Percentiles rank a stretch among this genome's conserved stretches.
Conservation (phyloP, 352 stramenopile species). For the Globisporangium radiosum region DNA sequence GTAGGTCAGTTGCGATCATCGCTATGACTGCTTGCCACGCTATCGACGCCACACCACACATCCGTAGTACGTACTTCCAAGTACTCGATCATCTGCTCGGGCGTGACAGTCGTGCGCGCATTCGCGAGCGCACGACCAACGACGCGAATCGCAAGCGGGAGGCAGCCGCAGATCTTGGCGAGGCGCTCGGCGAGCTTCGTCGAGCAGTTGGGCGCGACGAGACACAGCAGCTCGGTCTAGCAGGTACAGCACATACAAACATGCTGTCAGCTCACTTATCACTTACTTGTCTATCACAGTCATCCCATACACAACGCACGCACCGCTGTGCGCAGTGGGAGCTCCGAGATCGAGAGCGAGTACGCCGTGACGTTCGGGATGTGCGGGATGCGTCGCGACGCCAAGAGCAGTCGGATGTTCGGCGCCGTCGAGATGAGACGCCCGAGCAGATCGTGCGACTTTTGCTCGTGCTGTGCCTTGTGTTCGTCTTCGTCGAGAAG, state of each 20-base stretch:
- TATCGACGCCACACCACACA: background rate
- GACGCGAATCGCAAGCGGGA: constrained; percentile 78
- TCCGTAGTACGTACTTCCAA: constrained; percentile 29
- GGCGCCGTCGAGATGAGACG: constrained; percentile 67
- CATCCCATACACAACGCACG: background rate
- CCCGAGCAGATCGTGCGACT: constrained; percentile 56
- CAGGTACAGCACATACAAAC: constrained; percentile 1
- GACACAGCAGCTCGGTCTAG: constrained; percentile 62
- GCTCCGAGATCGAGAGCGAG: constrained; percentile 65
- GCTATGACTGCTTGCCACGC: no score
- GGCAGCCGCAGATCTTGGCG: constrained; percentile 66
- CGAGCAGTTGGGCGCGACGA: constrained; percentile 58
- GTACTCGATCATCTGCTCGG: constrained; percentile 78
- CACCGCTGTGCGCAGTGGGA: constrained; percentile 67
- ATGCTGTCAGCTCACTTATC: background rate
- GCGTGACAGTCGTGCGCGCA: constrained; percentile 58
- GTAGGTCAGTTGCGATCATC: background rate
- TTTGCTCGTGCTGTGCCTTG: constrained; percentile 47
- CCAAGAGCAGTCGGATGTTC: constrained; percentile 60
- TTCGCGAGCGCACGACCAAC: constrained; percentile 73
- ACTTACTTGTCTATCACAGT: no score
- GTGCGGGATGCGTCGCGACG: constrained; percentile 61
- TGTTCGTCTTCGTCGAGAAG: constrained; percentile 70
- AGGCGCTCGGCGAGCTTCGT: constrained; percentile 50
- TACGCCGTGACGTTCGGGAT: constrained; percentile 76